Conservation (phyloP, 164 flowering plant species). For the Malania oleifera region DNA sequence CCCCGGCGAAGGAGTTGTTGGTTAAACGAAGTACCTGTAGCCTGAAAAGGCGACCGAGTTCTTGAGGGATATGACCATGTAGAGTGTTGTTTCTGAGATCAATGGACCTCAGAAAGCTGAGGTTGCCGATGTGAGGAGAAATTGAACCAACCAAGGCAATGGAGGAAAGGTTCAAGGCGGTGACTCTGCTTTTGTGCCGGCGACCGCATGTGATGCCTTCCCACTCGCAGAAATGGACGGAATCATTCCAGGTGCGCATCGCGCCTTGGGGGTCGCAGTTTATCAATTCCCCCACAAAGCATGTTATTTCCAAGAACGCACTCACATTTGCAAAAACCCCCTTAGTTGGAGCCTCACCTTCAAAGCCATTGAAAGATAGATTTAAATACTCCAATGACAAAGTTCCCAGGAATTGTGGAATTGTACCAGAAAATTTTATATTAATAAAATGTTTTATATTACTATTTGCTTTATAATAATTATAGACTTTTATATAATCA, state of each 20-base stretch:
- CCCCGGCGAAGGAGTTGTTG: conserved; percentile 14
- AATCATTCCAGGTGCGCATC: conserved; percentile 23
- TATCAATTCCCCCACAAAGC: conserved; percentile 36
- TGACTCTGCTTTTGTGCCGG: conserved; percentile 22
- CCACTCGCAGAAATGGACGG: conserved; percentile 26
- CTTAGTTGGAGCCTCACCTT: conserved; percentile 35
- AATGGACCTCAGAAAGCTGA: conserved; percentile 17
- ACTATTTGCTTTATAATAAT: no score
- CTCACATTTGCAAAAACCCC: conserved; percentile 34
- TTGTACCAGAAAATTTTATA: conserved; percentile 21
- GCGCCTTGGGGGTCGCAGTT: conserved; percentile 15
- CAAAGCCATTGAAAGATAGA: conserved; percentile 36
- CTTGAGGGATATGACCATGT: conserved; percentile 18
- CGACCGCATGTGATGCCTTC: conserved; percentile 21
- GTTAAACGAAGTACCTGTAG: not conserved
- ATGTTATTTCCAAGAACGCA: conserved; percentile 25
- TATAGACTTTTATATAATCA: no score
- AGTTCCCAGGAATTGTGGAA: conserved; percentile 19
- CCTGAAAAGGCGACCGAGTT: conserved; percentile 17
- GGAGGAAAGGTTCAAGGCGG: conserved; percentile 4
- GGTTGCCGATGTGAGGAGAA: conserved; percentile 24
- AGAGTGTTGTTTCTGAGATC: conserved; percentile 22
- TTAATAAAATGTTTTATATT: no score
- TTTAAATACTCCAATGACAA: conserved; percentile 17
- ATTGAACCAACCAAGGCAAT: conserved; percentile 10